Conservation (phyloP, 768 basidiomycete genomes). For the Mycena amicta region DNA sequence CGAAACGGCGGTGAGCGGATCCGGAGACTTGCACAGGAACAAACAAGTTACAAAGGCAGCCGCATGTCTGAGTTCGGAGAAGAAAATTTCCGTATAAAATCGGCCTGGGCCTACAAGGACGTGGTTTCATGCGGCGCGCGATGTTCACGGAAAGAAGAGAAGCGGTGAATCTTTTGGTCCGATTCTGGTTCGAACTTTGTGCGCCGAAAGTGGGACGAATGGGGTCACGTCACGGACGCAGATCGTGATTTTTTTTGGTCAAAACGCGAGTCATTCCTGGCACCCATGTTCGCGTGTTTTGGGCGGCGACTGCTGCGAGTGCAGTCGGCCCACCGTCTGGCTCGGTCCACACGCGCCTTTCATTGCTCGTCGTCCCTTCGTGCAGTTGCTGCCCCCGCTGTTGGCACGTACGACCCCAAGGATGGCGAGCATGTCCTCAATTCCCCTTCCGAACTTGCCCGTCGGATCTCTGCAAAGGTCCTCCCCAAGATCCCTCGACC, state of each 20-base stretch:
- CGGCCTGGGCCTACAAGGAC: too few species aligned
- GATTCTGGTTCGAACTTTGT: neutral
- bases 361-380: constrained; percentile 55
- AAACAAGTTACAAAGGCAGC: too few species aligned
- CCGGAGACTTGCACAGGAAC: too few species aligned
- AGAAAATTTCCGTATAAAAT: too few species aligned
- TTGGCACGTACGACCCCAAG: constrained; percentile 67
- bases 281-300: constrained; percentile 11
- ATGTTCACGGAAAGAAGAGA: too few species aligned
- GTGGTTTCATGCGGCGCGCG: too few species aligned
- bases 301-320: constrained; percentile 47
- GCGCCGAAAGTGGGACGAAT: neutral
- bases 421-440: constrained; percentile 80
- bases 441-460: constrained; percentile 92
- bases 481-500: constrained; percentile 90
- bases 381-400: constrained; percentile 75
- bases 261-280: neutral
- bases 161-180: too few species aligned
- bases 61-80: too few species aligned
- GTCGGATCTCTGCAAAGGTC: constrained; percentile 91
- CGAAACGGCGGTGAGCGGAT: too few species aligned
- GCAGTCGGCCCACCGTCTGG: constrained; percentile 39
- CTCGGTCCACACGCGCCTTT: constrained; percentile 48
- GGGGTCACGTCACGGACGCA: neutral
- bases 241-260: neutral